Conservation (phyloP, 345 rosid species). For the Eucalyptus grandis region DNA sequence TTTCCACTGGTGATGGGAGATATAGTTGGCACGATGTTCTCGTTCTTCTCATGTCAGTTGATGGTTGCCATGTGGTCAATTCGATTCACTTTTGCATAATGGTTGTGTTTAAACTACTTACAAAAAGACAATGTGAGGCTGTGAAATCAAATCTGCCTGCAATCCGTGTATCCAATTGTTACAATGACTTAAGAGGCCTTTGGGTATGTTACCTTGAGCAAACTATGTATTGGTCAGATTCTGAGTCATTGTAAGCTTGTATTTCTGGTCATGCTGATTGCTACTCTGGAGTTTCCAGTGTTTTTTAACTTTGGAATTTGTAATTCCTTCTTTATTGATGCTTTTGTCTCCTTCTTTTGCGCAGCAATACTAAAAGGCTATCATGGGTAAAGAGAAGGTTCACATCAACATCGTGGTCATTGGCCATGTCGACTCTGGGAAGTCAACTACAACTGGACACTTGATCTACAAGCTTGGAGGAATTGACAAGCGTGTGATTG, state of each 20-base stretch:
- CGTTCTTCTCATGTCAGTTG: not conserved
- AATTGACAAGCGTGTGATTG: slow-evolving; percentile 72
- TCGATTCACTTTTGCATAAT: not conserved
- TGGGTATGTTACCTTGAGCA: not conserved
- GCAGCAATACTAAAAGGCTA: not conserved
- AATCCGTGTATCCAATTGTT: not conserved
- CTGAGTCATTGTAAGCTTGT: not conserved
- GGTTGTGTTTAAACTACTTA: not conserved
- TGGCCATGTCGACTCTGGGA: slow-evolving; percentile 76
- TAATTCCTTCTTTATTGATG: not conserved
- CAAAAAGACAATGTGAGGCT: no score
- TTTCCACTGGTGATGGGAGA: not conserved
- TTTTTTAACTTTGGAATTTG: not conserved
- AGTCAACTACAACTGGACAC: slow-evolving; percentile 82
- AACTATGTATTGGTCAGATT: not conserved
- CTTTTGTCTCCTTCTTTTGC: not conserved
- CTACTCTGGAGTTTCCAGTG: not conserved
- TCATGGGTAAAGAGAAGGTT: slow-evolving; percentile 64
- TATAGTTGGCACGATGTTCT: not conserved
- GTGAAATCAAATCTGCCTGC: not conserved
- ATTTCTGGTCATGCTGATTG: not conserved
- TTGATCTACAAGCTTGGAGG: slow-evolving; percentile 94
- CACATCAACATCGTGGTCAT: slow-evolving; percentile 70
- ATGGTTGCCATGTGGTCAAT: not conserved
- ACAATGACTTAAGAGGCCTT: not conserved